Base-by-base conservation (phyloP, 1,139 yeast species). In the Yamadazyma sp. region DNA sequence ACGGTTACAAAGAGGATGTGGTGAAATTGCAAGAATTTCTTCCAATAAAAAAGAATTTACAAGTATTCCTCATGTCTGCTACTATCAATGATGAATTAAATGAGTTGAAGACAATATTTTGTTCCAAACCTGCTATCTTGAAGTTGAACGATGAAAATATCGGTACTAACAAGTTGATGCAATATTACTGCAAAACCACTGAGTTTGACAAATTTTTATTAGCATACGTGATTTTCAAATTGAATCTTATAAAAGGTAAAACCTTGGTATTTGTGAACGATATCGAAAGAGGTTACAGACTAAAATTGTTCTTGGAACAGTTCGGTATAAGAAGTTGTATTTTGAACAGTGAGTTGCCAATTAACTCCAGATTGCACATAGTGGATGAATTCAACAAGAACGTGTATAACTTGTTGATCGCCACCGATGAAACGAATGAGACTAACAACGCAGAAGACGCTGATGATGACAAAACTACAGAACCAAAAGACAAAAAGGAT, bases 51-150 rank as follows among this genome's bases (percentile, higher is more conserved):
- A 83, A 83, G 51, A 81, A 82, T 40, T 68, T 88, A 50, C 98
- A 94, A 64, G 83, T 95, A 1, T 90, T 89, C 64, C 69, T 94
- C 49, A 92, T 92, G 97, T 87, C 96, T 60, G 99, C 99, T 2
- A 94, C 98, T 3, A 68, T 94, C 42, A 86, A 82, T 56, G 95
- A 87, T 36, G 97, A 92, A 45, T 78, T 90, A 46, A 81, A 86
- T 43, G 79, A 76, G 33, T 67, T 94, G 53, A 92, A 92, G 61
- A 59, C 68, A 32, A 76, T 78, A 53, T 89, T 86, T 59, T 92
- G 97, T 62, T 80, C 90, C 39, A 78, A 80, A 50, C 95, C 97
- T 2, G 96, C 95, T 0, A 77, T 88, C 31, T 68, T 94, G 45
- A 86, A 82, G 55, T 72, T 92, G 33, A 81, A 82, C 49, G 89